Base-by-base conservation (phyloP, 2,329 filamentous ascomycete genomes). In the Sarocladium kiliense region DNA sequence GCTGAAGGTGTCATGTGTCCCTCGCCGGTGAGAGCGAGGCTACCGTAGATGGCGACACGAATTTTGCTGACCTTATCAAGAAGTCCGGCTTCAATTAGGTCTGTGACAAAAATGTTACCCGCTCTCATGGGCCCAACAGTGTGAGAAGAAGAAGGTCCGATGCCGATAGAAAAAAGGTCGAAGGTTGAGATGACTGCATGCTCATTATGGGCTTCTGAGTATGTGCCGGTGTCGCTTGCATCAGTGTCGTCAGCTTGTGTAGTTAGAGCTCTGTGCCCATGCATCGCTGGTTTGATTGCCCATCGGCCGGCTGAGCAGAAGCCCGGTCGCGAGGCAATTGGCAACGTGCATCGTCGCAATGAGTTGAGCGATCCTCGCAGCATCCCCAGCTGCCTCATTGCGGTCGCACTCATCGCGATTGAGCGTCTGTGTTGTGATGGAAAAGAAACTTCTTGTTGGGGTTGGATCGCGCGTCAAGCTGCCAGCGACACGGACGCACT, bases 101-200 rank as follows among this genome's bases (percentile, higher is more conserved):
- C 76, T 16, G 73, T 67, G 21, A 79, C 71, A 58, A 78, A 79
- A 59, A 79, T 79, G 60, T 77, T 77, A 32, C 76, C 76, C 6
- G 76, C 76, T 18, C 76, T 74, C 76, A 78, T 78, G 18, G 76
- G 76, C 1, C 76, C 76, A 23, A 78, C 76, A 0, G 76, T 78
- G 63, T 78, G 76, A 11, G 76, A 78, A 2, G 76, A 78, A 0
- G 76, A 78, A 11, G 76, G 76, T 0, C 76, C 76, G 59, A 78
- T 78, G 59, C 76, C 76, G 54, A 78, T 77, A 30, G 75, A 78
- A 63, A 78, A 78, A 32, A 78, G 68, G 61, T 78, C 76, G 58
- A 78, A 78, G 0, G 76, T 75, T 2, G 76, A 78, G 56, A 78
- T 78, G 61, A 78, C 76, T 56, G 76, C 76, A 60, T 78, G 76